phyloP scores from a whole-genome alignment of 768 basidiomycete genomes.

The Punctularia strigosozonata region DNA sequence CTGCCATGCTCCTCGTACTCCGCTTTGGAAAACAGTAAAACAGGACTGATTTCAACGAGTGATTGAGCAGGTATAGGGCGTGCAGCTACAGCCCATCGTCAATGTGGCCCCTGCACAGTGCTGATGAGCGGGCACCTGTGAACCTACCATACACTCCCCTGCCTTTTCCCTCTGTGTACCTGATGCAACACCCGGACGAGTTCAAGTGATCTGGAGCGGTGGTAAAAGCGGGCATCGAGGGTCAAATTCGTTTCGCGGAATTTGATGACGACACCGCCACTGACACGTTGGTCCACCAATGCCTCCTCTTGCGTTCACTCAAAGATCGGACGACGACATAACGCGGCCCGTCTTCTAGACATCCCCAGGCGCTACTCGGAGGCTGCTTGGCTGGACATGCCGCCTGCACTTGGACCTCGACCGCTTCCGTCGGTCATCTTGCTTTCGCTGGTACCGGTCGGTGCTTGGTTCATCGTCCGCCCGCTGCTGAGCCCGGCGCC shows the following conservation, averaged over 20 bases:
- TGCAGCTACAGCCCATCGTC: slow-evolving; percentile 38
- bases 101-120: no score
- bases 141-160: slow-evolving; percentile 53
- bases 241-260: no score
- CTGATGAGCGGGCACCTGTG: neutral
- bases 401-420: slow-evolving; percentile 21
- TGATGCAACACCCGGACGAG: slow-evolving; percentile 35
- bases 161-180: slow-evolving; percentile 34
- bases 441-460: slow-evolving; percentile 52
- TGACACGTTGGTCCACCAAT: no score
- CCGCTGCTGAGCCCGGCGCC: slow-evolving; percentile 63
- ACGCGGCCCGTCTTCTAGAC: no score
- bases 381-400: no score
- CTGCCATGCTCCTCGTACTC: slow-evolving; percentile 60
- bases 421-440: slow-evolving; percentile 42
- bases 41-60: slow-evolving; percentile 76
- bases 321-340: no score
- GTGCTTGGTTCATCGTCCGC: slow-evolving; percentile 60
- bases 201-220: slow-evolving; percentile 28
- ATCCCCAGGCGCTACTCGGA: no score
- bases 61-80: slow-evolving; percentile 44
- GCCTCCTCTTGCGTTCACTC: no score
- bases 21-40: slow-evolving; percentile 56
- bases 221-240: no score
- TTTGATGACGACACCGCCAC: no score